Evolutionary conservation across 2,329 filamentous ascomycete species (phyloP), one percentile per base, ranked within the genome.

Genomic region (Diaporthe humulicola): DNA sequence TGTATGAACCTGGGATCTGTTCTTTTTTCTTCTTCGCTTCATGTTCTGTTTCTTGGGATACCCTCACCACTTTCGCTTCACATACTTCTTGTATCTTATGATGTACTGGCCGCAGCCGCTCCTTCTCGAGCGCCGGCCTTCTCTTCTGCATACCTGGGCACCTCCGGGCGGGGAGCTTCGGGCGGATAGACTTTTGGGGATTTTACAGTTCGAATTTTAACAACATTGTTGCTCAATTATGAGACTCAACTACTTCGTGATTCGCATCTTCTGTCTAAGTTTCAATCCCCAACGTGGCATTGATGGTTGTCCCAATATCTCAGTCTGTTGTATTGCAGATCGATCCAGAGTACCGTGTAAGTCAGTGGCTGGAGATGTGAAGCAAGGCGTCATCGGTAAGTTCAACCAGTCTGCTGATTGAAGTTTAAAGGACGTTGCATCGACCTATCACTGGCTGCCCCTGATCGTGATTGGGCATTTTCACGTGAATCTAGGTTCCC

Each of bases 81-180:
- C 45, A 52, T 22, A 38, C 30, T 52, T 67, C 38, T 25, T 36
- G 38, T 52, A 38, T 52, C 12, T 52, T 52, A 25, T 4, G 22
- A 54, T 30, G n/a, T 54, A 69, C 48, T 54, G 48, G 64, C 48
- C n/a, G 15, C 33, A 19, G 22, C 12, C 54, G 45, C 17, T 30
- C n/a, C 5, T 22, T 28, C 10, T 9, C 1, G 4, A 40, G 64
- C 30, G 14, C n/a, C 64, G 64, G 64, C 48, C 30, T 69, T 69
- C 45, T 40, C 64, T 54, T 69, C 64, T 54, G 64, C 64, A 40
- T 54, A 69, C 64, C 64, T 69, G 64, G 64, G 64, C 64, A 54
- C 64, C 64, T 69, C 64, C 64, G 2, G 48, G 64, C 64, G 64
- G 64, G 64, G 64, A 54, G 33, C 22, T 69, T 40, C 33, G 64